These are phyloP conservation scores for Aurifilum marmelostoma DNA, from an alignment of 2,329 filamentous ascomycete genomes.

Conservation along the genomic window DNA sequence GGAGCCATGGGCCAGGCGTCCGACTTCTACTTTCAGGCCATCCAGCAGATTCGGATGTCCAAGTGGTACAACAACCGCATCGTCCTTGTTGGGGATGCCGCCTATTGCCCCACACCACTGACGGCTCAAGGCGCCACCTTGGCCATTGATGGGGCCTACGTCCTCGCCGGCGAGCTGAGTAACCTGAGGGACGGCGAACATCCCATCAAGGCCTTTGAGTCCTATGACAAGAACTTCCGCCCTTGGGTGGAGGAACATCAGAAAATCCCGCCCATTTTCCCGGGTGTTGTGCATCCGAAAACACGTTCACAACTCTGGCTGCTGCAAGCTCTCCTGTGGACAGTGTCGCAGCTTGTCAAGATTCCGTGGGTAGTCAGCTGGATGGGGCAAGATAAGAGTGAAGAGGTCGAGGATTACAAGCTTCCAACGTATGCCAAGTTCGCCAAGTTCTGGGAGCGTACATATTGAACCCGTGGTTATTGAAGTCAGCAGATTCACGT, in stretches of 20 bases:
- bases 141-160: conserved; percentile 54
- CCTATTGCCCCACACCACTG: conserved; percentile 49
- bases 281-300: not conserved
- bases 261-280: conserved; percentile 17
- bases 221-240: conserved; percentile 47
- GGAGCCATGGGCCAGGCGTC: conserved; percentile 41
- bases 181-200: conserved; percentile 28
- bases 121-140: conserved; percentile 56
- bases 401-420: conserved; percentile 4
- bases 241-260: conserved; percentile 50
- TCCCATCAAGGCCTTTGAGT: conserved; percentile 40
- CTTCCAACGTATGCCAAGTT: not conserved
- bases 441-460: not conserved
- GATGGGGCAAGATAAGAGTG: not conserved
- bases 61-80: conserved; percentile 50
- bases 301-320: not conserved
- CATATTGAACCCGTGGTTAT: not conserved
- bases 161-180: conserved; percentile 57
- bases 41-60: conserved; percentile 49
- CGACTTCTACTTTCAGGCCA: conserved; percentile 50
- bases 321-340: not conserved
- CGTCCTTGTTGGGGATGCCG: conserved; percentile 58
- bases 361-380: not conserved
- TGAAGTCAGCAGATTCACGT: too few species aligned
- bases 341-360: not conserved